Base-by-base conservation (phyloP, 371 early-diverging fungal genomes). In the Smittium mucronatum region DNA sequence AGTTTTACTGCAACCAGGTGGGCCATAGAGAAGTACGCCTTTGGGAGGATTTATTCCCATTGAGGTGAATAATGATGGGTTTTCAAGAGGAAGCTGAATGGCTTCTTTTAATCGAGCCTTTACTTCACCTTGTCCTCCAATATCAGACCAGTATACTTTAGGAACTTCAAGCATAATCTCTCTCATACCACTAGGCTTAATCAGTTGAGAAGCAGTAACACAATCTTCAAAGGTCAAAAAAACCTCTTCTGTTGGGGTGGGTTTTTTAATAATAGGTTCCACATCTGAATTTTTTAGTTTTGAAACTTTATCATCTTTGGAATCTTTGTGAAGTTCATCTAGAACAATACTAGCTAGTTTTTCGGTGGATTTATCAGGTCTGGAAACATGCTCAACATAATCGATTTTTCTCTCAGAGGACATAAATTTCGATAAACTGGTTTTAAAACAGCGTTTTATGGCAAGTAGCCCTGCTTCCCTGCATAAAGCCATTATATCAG, bases 1-100 rank as follows among this genome's bases (percentile, higher is more conserved):
- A 0, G 99, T 99, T 76, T 99, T 99, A 79, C 92, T 90, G 80
- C 98, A 97, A 29, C 98, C 99, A 1, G 99, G 98, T 1, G 99
- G 99, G 1, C 99, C 99, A 75, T 97, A 99, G 21, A 99, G 76
- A 26, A 99, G 78, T 57, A 98, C 87, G 0, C 99, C 99, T 76
- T 95, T 97, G 16, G 98, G 96, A 16, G 98, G 98, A 5, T 86
- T 82, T 67, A 98, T 93, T 1, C 92, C 92, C 76, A 95, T 84
- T 21, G 90, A 82, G 16, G 73, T 72, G 81, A 98, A 99, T 5
- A 89, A 85, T 63, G 93, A 92, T 0, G 95, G 92, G 78, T 95
- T 94, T 82, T 89, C 85, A 15, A 99, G 76, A 1, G 99, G 99
- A 91, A 99, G 95, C 79, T 99, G 99, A 1, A 99, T 92, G 0